phyloP scores from a whole-genome alignment of 805 yeast species.

The Ascoidea rubescens region DNA sequence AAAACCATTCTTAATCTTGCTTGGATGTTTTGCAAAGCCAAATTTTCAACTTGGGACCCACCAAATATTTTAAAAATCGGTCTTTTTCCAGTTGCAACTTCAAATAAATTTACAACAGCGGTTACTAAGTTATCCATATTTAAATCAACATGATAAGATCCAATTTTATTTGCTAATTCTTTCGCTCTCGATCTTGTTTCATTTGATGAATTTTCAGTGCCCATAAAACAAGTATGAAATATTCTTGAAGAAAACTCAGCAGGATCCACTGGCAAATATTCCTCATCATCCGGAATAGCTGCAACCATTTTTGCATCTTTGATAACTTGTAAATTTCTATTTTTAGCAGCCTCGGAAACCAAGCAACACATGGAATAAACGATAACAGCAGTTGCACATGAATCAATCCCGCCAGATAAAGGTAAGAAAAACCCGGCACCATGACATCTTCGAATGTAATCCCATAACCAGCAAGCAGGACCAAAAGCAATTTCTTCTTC shows the following conservation, averaged over 20 bases:
- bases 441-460: slow-evolving; percentile 79
- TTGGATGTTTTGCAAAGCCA: slow-evolving; percentile 93
- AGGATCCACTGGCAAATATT: slow-evolving; percentile 61
- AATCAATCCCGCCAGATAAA: slow-evolving; percentile 92
- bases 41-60: slow-evolving; percentile 79
- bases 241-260: slow-evolving; percentile 61
- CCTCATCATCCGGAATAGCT: slow-evolving; percentile 25
- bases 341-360: slow-evolving; percentile 52
- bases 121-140: slow-evolving; percentile 80
- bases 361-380: slow-evolving; percentile 89
- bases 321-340: slow-evolving; percentile 67
- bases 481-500: slow-evolving; percentile 97
- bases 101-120: slow-evolving; percentile 64
- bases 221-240: slow-evolving; percentile 92
- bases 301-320: slow-evolving; percentile 61
- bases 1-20: slow-evolving; percentile 93
- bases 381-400: slow-evolving; percentile 93
- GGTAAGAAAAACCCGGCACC: slow-evolving; percentile 91
- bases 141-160: slow-evolving; percentile 81
- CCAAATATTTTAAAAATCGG: slow-evolving; percentile 91
- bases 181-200: slow-evolving; percentile 82
- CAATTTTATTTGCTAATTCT: slow-evolving; percentile 58
- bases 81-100: slow-evolving; percentile 76
- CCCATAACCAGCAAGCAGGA: slow-evolving; percentile 99
- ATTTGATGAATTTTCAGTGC: slow-evolving; percentile 79